Percentiles rank a stretch among this genome's conserved stretches.
Conservation (phyloP, 768 basidiomycete species). For the Lentinula lateritia region DNA sequence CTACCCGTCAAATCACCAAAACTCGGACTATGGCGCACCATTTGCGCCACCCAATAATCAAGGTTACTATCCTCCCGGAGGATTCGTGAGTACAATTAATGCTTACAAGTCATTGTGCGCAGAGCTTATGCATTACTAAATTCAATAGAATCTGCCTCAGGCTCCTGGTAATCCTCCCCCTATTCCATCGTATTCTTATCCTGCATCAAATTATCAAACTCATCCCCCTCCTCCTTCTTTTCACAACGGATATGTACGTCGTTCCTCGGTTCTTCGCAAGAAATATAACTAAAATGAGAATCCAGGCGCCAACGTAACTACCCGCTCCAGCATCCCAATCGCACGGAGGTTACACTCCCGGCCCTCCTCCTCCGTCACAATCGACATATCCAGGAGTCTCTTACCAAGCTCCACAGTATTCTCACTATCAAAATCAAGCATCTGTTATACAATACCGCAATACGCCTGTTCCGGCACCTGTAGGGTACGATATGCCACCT, state of each 20-base stretch:
- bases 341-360: neutral
- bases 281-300: neutral
- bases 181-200: neutral
- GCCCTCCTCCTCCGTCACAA: neutral
- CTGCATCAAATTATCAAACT: neutral
- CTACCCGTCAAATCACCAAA: neutral
- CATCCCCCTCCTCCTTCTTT: neutral
- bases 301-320: neutral
- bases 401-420: neutral
- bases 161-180: neutral
- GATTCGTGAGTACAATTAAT: neutral
- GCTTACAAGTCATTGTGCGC: neutral
- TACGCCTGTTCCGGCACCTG: constrained; percentile 1
- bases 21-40: neutral
- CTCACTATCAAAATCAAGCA: neutral
- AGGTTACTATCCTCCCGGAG: neutral
- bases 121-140: neutral
- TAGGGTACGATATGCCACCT: neutral
- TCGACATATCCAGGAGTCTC: neutral
- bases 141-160: neutral
- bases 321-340: neutral
- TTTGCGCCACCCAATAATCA: neutral
- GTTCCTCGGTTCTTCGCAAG: neutral
- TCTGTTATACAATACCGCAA: neutral
- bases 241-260: neutral